phyloP scores from a whole-genome alignment of 2,329 filamentous ascomycete genomes.

The Trichophyton equinum region DNA sequence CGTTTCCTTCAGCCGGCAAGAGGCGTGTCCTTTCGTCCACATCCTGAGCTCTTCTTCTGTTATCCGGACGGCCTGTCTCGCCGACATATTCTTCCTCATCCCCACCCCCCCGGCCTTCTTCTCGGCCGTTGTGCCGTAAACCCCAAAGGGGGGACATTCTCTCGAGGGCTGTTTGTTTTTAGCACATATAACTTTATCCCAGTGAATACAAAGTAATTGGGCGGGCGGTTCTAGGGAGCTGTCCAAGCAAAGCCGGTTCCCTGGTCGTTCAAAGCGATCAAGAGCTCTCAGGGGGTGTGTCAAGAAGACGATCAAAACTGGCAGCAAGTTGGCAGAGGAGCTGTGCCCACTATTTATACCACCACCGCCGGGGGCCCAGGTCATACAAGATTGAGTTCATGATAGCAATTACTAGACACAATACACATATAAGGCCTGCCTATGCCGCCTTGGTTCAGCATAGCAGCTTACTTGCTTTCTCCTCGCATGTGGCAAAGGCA shows the following conservation, averaged over 20 bases:
- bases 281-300: background rate
- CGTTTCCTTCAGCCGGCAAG: conserved; percentile 50
- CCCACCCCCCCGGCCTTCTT: conserved; percentile 1
- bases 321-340: background rate
- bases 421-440: background rate
- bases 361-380: background rate
- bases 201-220: background rate
- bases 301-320: conserved; percentile 1
- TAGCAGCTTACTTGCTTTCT: background rate
- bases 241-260: background rate
- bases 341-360: background rate
- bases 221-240: background rate
- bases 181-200: background rate
- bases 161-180: background rate
- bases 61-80: background rate
- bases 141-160: conserved; percentile 20
- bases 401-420: background rate
- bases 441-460: background rate
- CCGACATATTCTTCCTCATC: background rate
- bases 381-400: background rate
- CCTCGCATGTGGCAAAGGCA: background rate
- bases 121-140: conserved; percentile 6
- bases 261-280: background rate
- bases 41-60: conserved; percentile 22
- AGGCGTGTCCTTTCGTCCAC: conserved; percentile 53